Evolutionary conservation across 2,329 filamentous ascomycete genomes (phyloP).

Genomic region (Colletotrichum sp.): DNA sequence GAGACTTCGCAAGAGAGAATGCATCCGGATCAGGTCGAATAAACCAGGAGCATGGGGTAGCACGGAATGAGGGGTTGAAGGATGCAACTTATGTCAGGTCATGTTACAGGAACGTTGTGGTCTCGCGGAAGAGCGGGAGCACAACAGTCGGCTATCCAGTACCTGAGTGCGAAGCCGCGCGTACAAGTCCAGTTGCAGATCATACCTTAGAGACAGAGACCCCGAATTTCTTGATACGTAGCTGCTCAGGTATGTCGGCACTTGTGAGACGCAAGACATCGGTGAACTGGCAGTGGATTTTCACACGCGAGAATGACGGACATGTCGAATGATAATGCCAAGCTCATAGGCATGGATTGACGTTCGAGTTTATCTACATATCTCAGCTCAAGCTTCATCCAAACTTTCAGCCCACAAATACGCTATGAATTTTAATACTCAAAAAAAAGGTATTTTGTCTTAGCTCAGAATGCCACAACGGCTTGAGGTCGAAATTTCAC

Average conservation of each 20-base stretch:
- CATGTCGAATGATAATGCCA: not conserved
- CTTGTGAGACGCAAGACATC: not conserved
- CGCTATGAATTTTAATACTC: not conserved
- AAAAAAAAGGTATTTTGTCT: not conserved
- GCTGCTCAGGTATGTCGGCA: not conserved
- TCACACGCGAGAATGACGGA: not conserved
- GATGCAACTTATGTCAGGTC: not conserved
- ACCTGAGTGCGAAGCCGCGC: not conserved
- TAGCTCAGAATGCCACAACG: not conserved
- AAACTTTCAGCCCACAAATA: not conserved
- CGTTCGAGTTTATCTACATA: not conserved
- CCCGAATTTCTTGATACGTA: not conserved
- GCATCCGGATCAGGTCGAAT: not conserved
- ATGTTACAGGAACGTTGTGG: not conserved
- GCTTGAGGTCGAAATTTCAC: not conserved
- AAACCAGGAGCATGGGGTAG: not conserved
- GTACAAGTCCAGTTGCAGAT: not conserved
- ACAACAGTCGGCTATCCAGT: not conserved
- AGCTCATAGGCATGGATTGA: not conserved
- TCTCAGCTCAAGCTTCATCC: not conserved
- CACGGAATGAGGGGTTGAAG: not conserved
- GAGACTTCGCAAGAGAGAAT: not conserved
- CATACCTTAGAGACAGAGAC: not conserved
- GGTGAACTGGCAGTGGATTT: not conserved
- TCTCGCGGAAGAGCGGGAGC: not conserved